A percentile compares a stretch with the other conserved stretches of the same genome.
Conservation (phyloP, 2,329 filamentous ascomycete species). For the Colletotrichum sp. region DNA sequence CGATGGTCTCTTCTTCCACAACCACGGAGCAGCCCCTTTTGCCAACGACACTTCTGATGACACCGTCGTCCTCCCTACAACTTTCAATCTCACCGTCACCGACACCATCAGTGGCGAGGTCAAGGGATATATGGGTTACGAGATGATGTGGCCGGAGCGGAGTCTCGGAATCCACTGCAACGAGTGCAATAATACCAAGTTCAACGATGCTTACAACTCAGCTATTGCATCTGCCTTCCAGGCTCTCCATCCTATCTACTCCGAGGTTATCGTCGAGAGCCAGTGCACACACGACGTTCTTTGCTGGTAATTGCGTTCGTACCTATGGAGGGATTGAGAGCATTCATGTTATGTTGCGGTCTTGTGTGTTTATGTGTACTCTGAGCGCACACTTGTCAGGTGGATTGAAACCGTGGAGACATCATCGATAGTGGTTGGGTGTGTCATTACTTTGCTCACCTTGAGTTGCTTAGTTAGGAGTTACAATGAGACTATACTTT, state of each 20-base stretch:
- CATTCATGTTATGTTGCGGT: background rate
- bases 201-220: slow-evolving; percentile 8
- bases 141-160: background rate
- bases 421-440: background rate
- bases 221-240: slow-evolving; percentile 18
- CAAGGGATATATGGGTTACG: slow-evolving; percentile 18
- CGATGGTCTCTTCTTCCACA: slow-evolving; percentile 5
- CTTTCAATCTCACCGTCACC: slow-evolving; percentile 10
- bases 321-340: background rate
- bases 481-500: background rate
- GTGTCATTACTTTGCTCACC: background rate
- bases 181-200: slow-evolving; percentile 17
- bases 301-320: background rate
- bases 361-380: background rate
- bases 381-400: background rate
- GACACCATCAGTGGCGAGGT: slow-evolving; percentile 5
- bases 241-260: slow-evolving; percentile 16
- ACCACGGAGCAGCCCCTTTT: background rate
- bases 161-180: slow-evolving; percentile 9
- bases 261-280: slow-evolving; percentile 17
- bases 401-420: background rate
- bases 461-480: background rate
- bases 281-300: slow-evolving; percentile 8
- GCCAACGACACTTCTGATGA: slow-evolving; percentile 20
- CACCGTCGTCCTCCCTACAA: slow-evolving; percentile 8